Evolutionary conservation across 1,284 basidiomycete genomes (phyloP).

Genomic region (Gomphus bonarii): DNA sequence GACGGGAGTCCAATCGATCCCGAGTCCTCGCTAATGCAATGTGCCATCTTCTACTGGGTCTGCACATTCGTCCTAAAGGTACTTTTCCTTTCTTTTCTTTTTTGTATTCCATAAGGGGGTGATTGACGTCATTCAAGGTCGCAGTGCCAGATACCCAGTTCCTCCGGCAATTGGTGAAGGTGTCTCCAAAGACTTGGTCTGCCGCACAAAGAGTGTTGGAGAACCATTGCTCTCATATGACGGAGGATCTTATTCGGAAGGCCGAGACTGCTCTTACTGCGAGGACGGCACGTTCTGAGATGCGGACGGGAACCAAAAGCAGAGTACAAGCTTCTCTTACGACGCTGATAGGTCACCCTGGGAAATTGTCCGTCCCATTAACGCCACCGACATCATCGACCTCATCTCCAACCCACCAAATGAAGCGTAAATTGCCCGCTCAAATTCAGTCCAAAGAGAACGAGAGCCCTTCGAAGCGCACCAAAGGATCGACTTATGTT

Average conservation of each 20-base stretch:
- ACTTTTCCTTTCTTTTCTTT: neutral
- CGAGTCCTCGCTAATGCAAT: neutral
- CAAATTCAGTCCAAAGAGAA: neutral
- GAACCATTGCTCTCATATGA: neutral
- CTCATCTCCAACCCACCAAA: neutral
- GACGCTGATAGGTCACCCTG: neutral
- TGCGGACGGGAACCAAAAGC: neutral
- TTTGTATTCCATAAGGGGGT: neutral
- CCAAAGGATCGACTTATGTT: neutral
- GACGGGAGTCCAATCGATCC: neutral
- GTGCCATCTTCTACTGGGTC: conserved; percentile 9
- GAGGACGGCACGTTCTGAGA: neutral
- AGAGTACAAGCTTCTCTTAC: neutral
- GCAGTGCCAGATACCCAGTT: neutral
- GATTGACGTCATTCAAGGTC: neutral
- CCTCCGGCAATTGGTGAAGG: neutral
- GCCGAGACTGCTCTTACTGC: neutral
- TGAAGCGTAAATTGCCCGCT: conserved; percentile 7
- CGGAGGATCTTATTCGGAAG: neutral
- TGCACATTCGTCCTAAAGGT: neutral
- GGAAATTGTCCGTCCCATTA: neutral
- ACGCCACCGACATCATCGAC: neutral
- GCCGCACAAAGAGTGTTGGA: neutral
- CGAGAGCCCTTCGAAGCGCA: conserved; percentile 2
- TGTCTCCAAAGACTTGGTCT: conserved; percentile 3